Conservation (phyloP, 2,329 filamentous ascomycete species). For the Aschersonia sp. region DNA sequence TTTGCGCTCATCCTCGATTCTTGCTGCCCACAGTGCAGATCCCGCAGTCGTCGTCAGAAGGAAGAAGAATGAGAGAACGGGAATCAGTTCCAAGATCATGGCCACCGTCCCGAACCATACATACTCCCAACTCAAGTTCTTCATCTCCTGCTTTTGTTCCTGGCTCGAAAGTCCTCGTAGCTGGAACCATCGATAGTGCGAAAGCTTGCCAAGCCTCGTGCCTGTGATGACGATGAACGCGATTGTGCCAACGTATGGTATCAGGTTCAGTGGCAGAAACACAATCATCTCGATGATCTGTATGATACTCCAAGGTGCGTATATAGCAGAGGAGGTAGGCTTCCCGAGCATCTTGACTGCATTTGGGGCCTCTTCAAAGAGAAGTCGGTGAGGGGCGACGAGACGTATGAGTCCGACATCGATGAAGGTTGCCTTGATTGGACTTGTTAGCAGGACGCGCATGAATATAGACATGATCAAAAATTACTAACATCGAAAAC, state of each 20-base stretch:
- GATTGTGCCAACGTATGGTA: constrained; percentile 70
- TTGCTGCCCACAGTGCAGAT: constrained; percentile 72
- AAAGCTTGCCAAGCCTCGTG: constrained; percentile 71
- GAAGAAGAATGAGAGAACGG: constrained; percentile 87
- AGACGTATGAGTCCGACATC: constrained; percentile 58
- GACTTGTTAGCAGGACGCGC: not conserved
- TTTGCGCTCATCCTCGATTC: constrained; percentile 49
- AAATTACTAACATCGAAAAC: constrained; percentile 58
- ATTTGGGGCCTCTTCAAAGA: constrained; percentile 53
- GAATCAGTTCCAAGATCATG: constrained; percentile 74
- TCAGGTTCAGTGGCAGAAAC: constrained; percentile 71
- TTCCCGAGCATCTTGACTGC: constrained; percentile 72
- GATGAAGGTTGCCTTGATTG: constrained; percentile 50
- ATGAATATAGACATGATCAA: not conserved
- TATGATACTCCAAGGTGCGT: constrained; percentile 79
- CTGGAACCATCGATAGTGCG: constrained; percentile 84
- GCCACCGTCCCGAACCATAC: constrained; percentile 86
- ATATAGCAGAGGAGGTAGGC: constrained; percentile 61
- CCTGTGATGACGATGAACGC: constrained; percentile 83
- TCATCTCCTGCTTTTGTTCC: constrained; percentile 57
- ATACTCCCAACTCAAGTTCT: constrained; percentile 62
- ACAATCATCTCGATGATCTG: constrained; percentile 78
- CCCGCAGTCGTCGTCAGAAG: constrained; percentile 76
- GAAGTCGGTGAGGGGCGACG: constrained; percentile 49
- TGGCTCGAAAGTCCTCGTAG: constrained; percentile 61